Conservation (phyloP, 495 filamentous ascomycete species). For the Parathielavia hyrcaniae region DNA sequence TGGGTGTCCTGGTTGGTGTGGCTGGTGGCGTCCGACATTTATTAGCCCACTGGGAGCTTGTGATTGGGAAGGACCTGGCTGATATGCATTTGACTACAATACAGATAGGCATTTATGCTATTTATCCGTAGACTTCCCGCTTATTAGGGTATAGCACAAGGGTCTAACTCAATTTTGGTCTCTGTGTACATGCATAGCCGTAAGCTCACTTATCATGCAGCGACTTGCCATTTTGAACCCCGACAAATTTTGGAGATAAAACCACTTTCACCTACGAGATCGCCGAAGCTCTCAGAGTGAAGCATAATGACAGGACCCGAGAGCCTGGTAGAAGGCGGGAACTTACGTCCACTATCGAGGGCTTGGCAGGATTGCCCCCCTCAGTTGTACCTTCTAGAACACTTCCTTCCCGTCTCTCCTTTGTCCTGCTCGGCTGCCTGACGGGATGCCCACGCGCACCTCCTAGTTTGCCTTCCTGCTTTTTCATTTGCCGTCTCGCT, state of each 20-base stretch:
- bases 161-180: too few relatives aligned
- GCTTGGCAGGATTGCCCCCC: not conserved
- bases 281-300: too few relatives aligned
- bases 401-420: not conserved
- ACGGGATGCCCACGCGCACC: not conserved
- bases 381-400: not conserved
- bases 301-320: too few relatives aligned
- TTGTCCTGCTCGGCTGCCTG: not conserved
- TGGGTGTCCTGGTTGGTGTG: slow-evolving; percentile 4
- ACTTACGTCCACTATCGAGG: not conserved
- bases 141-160: too few relatives aligned
- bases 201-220: too few relatives aligned
- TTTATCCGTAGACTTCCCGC: not conserved
- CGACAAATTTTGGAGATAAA: too few relatives aligned
- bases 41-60: slow-evolving; percentile 6
- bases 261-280: too few relatives aligned
- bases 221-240: too few relatives aligned
- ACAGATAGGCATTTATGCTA: not conserved
- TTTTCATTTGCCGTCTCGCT: not conserved
- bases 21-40: not conserved
- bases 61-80: not conserved
- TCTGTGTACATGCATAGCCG: too few relatives aligned
- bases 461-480: not conserved
- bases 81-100: not conserved
- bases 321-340: not conserved